A percentile compares a stretch with the other conserved stretches of the same genome.
phyloP scores from a whole-genome alignment of 139 green algal genomes.

The Micromonas commoda region DNA sequence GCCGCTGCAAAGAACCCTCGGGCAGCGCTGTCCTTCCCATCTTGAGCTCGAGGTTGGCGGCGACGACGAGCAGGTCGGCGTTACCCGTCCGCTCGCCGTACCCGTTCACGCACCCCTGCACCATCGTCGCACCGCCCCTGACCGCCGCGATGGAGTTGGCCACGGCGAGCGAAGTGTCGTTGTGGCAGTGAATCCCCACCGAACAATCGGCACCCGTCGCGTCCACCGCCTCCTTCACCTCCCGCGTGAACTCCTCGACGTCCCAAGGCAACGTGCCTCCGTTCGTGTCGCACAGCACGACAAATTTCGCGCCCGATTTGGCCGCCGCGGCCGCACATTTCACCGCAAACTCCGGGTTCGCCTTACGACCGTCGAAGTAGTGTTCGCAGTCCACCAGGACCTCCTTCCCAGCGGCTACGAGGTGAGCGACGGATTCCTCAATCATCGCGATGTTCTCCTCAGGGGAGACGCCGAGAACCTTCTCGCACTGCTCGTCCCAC shows the following conservation, averaged over 20 bases:
- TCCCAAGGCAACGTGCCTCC: constrained; percentile 44
- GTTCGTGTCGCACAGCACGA: constrained; percentile 49
- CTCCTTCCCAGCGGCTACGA: constrained; percentile 34
- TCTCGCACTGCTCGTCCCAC: constrained; percentile 43
- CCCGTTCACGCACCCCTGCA: constrained; percentile 46
- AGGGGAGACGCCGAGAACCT: constrained; percentile 32
- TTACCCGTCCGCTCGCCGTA: constrained; percentile 47
- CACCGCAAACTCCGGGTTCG: constrained; percentile 38
- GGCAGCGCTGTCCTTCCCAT: constrained; percentile 40
- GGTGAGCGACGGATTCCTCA: constrained; percentile 37
- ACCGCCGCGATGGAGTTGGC: constrained; percentile 46
- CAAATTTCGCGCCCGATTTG: constrained; percentile 33
- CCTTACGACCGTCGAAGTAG: constrained; percentile 23
- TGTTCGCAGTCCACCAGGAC: constrained; percentile 39
- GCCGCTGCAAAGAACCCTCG: constrained; percentile 14
- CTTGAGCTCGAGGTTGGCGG: constrained; percentile 38
- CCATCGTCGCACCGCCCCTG: constrained; percentile 35
- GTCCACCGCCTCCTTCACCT: constrained; percentile 14
- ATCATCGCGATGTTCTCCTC: constrained; percentile 47
- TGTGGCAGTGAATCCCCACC: constrained; percentile 44
- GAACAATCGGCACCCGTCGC: background rate
- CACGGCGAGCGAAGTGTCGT: constrained; percentile 43
- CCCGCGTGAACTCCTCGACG: constrained; percentile 31
- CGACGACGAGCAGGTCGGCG: constrained; percentile 38
- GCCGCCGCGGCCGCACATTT: constrained; percentile 32